Base-by-base conservation (phyloP, 75 land plant species). In the Gnetum montanum region DNA sequence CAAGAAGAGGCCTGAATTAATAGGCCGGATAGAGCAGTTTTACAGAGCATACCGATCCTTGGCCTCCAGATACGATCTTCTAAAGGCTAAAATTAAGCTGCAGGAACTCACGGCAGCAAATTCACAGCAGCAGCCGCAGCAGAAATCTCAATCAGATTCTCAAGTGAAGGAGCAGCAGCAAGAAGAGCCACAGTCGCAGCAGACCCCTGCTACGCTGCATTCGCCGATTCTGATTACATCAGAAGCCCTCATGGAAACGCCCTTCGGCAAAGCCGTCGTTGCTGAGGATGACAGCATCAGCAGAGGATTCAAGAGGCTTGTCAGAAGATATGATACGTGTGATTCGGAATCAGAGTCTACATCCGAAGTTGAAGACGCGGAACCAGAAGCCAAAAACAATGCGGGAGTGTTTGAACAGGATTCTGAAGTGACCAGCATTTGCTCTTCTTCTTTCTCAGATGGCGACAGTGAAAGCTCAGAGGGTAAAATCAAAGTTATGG, bases 61-160 rank as follows among this genome's bases (percentile, higher is more conserved):
- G 46, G 92, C 92, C 20, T 88, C 80, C 46, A 70, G 92, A 54
- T 88, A 88, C 59, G 92, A 84, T 65, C 67, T 74, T 59, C 78
- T 83, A 43, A 77, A 76, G 29, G 84, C 73, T 16, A 67, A 58
- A 28, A 24, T 29, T 4, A 57, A 60, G 30, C 33, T 18, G 4
- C 54, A 47, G 7, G 43, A 23, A 19, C 27, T 27, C 1, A 33
- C 31, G 22, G 37, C 55, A 6, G 10, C 27, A n/a, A n/a, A n/a
- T n/a, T n/a, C n/a, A n/a, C n/a, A n/a, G n/a, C n/a, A n/a, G n/a
- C n/a, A n/a, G n/a, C n/a, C n/a, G n/a, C n/a, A n/a, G n/a, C n/a
- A n/a, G n/a, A n/a, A n/a, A n/a, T n/a, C n/a, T n/a, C n/a, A n/a
- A n/a, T n/a, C n/a, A n/a, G n/a, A n/a, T n/a, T n/a, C n/a, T n/a